A percentile compares a stretch with the other conserved stretches of the same genome.
These are phyloP conservation scores for Claviceps spartinae DNA, from an alignment of 2,329 filamentous ascomycete species.

Conservation along the genomic window DNA sequence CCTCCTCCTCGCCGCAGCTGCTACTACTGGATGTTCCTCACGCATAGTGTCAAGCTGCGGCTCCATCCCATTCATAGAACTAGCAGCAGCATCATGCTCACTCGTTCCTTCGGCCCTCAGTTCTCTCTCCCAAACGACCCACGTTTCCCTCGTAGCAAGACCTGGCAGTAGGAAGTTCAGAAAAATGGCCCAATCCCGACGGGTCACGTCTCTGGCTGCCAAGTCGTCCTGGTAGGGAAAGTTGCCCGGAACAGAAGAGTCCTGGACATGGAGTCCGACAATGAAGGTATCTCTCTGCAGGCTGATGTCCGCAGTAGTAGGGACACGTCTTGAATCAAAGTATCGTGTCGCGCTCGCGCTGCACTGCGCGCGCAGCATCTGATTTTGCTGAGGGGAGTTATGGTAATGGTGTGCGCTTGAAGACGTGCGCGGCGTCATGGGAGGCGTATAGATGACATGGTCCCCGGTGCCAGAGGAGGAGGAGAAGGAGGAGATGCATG, in stretches of 20 bases:
- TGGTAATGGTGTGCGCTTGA: slow-evolving; percentile 2
- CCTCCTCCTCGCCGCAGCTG: slow-evolving; percentile 9
- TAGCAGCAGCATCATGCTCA: slow-evolving; percentile 9
- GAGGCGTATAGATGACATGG: slow-evolving; percentile 35
- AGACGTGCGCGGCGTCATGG: slow-evolving; percentile 29
- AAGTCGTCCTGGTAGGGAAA: slow-evolving; percentile 29
- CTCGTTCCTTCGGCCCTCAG: slow-evolving; percentile 25
- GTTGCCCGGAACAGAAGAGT: slow-evolving; percentile 25
- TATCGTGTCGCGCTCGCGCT: slow-evolving; percentile 21
- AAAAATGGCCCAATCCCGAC: slow-evolving; percentile 47
- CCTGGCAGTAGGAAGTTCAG: slow-evolving; percentile 41
- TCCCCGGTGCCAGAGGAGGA: slow-evolving; percentile 18
- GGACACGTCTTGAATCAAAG: slow-evolving; percentile 30
- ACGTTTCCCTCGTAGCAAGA: slow-evolving; percentile 29
- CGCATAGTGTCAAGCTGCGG: slow-evolving; percentile 27
- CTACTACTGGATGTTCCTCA: slow-evolving; percentile 5
- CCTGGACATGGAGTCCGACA: slow-evolving; percentile 22
- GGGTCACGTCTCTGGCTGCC: slow-evolving; percentile 29
- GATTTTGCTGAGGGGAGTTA: background rate
- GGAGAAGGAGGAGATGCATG: slow-evolving; percentile 25
- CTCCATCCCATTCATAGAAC: slow-evolving; percentile 19
- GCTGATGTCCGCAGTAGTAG: slow-evolving; percentile 10
- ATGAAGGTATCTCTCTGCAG: slow-evolving; percentile 13
- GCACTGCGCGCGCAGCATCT: background rate
- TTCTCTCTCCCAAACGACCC: slow-evolving; percentile 35